Conservation (phyloP, 2,329 filamentous ascomycete species). For the Beauveria sp. region DNA sequence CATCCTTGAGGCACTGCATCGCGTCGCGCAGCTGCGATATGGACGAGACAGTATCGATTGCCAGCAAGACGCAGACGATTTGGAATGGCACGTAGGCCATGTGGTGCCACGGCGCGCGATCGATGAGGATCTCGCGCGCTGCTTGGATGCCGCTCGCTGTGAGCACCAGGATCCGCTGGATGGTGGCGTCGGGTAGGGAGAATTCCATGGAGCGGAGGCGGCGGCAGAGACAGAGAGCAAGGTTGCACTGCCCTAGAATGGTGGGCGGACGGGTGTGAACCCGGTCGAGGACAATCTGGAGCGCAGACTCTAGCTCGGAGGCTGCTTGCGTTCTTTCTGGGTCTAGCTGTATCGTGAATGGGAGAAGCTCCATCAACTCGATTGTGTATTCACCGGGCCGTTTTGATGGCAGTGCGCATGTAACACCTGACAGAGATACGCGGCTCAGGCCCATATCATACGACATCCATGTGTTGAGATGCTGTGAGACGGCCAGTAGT, state of each 20-base stretch:
- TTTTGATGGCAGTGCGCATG: conserved; percentile 30
- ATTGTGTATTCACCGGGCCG: conserved; percentile 33
- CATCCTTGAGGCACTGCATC: conserved; percentile 38
- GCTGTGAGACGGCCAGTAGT: conserved; percentile 43
- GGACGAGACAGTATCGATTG: conserved; percentile 44
- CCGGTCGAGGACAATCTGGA: conserved; percentile 33
- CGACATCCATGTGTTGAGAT: conserved; percentile 52
- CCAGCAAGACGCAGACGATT: conserved; percentile 46
- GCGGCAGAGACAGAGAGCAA: conserved; percentile 48
- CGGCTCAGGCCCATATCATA: conserved; percentile 50
- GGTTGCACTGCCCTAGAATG: conserved; percentile 44
- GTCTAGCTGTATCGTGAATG: conserved; percentile 45
- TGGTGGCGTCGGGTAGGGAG: conserved; percentile 32
- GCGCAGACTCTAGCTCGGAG: conserved; percentile 34
- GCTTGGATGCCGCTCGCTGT: conserved; percentile 37
- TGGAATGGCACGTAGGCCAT: conserved; percentile 54
- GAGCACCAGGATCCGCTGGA: conserved; percentile 40
- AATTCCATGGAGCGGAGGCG: conserved; percentile 44
- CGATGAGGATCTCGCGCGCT: conserved; percentile 36
- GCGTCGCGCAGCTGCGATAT: conserved; percentile 41
- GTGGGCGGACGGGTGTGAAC: conserved; percentile 33
- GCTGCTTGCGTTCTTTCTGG: conserved; percentile 37
- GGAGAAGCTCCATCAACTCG: conserved; percentile 45
- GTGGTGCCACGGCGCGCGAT: conserved; percentile 48
- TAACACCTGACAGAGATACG: conserved; percentile 39